Conservation (phyloP, 257 asterid genomes). For the Scutellaria barbata region DNA sequence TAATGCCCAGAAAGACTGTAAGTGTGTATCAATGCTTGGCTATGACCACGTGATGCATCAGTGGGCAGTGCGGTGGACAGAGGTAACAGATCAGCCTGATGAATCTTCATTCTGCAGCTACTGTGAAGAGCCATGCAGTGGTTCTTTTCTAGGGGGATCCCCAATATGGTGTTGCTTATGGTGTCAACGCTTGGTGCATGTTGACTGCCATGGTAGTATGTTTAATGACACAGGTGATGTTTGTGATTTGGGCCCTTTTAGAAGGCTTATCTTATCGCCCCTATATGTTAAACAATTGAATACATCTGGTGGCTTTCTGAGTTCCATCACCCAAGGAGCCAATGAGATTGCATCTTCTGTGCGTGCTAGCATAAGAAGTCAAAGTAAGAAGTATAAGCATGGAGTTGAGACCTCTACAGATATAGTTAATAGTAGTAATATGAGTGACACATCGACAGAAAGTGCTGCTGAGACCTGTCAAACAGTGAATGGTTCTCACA, state of each 20-base stretch:
- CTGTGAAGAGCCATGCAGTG: conserved; percentile 97
- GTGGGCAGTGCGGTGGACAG: conserved; percentile 97
- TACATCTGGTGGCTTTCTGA: conserved; percentile 77
- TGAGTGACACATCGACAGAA: conserved; percentile 63
- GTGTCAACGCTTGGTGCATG: conserved; percentile 98
- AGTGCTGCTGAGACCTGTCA: conserved; percentile 49
- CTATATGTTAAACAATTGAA: conserved; percentile 69
- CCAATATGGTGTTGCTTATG: conserved; percentile 99
- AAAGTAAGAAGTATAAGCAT: conserved; percentile 75
- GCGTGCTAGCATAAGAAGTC: conserved; percentile 90
- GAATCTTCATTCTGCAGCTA: conserved; percentile 91
- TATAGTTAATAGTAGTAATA: conserved; percentile 52
- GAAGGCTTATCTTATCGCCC: conserved; percentile 90
- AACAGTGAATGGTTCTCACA: conserved; percentile 51
- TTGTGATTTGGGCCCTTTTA: conserved; percentile 90
- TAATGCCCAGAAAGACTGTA: conserved; percentile 87
- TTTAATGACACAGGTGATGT: conserved; percentile 82
- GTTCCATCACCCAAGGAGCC: conserved; percentile 96
- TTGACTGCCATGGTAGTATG: conserved; percentile 90
- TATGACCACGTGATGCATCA: conserved; percentile 78
- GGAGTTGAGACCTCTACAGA: conserved; percentile 59
- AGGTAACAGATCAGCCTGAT: conserved; percentile 84
- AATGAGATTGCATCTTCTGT: conserved; percentile 96
- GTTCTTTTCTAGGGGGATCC: conserved; percentile 93
- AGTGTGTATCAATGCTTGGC: conserved; percentile 85